Evolutionary conservation across 2,329 filamentous ascomycete species (phyloP), one percentile per base, ranked within the genome.

Genomic region (Sporothrix luriei): DNA sequence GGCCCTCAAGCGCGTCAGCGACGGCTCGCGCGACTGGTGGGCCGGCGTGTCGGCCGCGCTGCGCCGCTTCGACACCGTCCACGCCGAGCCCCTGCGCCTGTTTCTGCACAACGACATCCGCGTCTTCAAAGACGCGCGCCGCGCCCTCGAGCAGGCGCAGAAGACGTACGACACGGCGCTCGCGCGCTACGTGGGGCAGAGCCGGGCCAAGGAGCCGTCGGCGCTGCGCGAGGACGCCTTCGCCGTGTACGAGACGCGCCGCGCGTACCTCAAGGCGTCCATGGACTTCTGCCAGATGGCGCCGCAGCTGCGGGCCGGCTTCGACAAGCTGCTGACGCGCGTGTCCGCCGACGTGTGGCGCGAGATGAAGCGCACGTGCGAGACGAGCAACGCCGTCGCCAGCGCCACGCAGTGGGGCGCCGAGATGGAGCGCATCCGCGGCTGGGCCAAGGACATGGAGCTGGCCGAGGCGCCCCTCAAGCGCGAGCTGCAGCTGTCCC

Each of bases 391-490:
- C 6, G 57, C 57, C 38, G 9, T 88, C 21, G 82, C 83, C 21
- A 84, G 84, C 40, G 90, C 94, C 66, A 83, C 84, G 3, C 88
- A 88, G 73, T 93, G 88, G 84, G 87, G 85, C 16, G 82, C 85
- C 38, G 95, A 98, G 78, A 93, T 99, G 85, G 94, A 97, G 73
- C 88, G 95, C 24, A 90, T 99, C 68, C 89, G 91, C 71, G 93
- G 94, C 43, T 99, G 95, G 95, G 90, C 92, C 70, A 92, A 90
- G 76, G 93, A 97, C 78, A 94, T 99, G 91, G 94, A 97, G 79
- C 85, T 88, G 65, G 90, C 91, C n/a, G 95, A 98, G 79, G 85
- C 87, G 54, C 84, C 90, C 4, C 97, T 98, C 79, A 91, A 89
- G 77, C 84, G 90, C 43, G 94, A 98, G 80, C 83, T 98, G 38